phyloP scores from a whole-genome alignment of 768 basidiomycete species.

The Hemileccinum impolitum region DNA sequence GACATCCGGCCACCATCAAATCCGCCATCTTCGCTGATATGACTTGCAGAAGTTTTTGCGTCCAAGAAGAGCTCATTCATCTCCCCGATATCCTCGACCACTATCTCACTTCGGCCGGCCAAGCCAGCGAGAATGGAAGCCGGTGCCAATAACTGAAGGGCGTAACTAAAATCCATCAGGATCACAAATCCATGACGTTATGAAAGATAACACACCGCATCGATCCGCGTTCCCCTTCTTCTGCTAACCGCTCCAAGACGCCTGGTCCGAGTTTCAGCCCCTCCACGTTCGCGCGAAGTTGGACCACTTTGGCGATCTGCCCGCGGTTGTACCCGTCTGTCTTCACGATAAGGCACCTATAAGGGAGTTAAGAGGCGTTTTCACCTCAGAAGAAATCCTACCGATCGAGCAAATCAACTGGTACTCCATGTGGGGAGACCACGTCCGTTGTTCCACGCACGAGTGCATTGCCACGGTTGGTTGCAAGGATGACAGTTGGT shows the following conservation, averaged over 20 bases:
- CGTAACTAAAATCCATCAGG: slow-evolving; percentile 54
- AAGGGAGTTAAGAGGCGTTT: slow-evolving; percentile 8
- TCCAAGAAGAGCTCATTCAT: slow-evolving; percentile 96
- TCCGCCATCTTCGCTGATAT: slow-evolving; percentile 43
- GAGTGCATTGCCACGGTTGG: slow-evolving; percentile 89
- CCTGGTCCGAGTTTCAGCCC: slow-evolving; percentile 72
- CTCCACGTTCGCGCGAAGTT: slow-evolving; percentile 83
- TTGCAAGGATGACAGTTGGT: slow-evolving; percentile 95
- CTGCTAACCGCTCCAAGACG: slow-evolving; percentile 77
- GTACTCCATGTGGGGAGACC: slow-evolving; percentile 88
- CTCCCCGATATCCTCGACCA: slow-evolving; percentile 85
- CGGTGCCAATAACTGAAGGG: slow-evolving; percentile 86
- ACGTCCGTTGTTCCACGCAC: slow-evolving; percentile 94
- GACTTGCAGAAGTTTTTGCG: slow-evolving; percentile 74
- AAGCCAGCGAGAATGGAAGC: slow-evolving; percentile 82
- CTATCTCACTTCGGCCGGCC: slow-evolving; percentile 76
- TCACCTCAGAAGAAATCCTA: slow-evolving; percentile 30
- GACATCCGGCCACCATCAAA: slow-evolving; percentile 32
- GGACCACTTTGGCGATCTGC: slow-evolving; percentile 83
- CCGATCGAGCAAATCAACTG: slow-evolving; percentile 91
- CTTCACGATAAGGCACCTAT: slow-evolving; percentile 90
- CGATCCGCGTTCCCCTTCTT: slow-evolving; percentile 78
- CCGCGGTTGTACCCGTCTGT: slow-evolving; percentile 81
- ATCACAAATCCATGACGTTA: slow-evolving; percentile 9
- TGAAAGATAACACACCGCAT: slow-evolving; percentile 53